Evolutionary conservation across 2,329 filamentous ascomycete species (phyloP).

Genomic region (Trichophyton schoenleinii): DNA sequence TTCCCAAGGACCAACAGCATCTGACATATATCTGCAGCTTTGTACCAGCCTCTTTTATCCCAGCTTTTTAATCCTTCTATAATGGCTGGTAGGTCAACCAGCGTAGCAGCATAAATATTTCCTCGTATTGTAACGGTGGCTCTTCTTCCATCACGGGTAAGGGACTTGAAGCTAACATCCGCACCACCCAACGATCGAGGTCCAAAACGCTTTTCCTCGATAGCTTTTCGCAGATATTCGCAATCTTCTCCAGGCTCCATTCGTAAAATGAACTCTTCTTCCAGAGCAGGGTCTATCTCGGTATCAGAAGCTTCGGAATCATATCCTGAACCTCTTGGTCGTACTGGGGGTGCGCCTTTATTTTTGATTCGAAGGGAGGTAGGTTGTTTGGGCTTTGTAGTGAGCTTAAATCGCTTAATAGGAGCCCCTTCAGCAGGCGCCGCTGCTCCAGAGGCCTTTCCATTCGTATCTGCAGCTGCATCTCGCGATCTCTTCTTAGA

Average conservation of each 20-base stretch:
- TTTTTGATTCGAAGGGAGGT: constrained; percentile 48
- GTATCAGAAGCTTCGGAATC: constrained; percentile 91
- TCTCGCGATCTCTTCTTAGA: constrained; percentile 14
- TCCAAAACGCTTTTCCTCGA: constrained; percentile 67
- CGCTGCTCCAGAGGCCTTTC: constrained; percentile 2
- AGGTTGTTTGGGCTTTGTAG: constrained; percentile 25
- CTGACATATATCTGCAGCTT: constrained; percentile 76
- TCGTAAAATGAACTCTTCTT: constrained; percentile 78
- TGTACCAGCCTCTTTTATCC: constrained; percentile 79
- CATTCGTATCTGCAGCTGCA: neutral
- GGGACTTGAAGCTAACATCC: constrained; percentile 68
- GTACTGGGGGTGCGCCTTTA: constrained; percentile 54
- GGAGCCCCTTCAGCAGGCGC: neutral
- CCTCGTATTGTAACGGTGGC: constrained; percentile 58
- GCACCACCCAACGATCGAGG: constrained; percentile 53
- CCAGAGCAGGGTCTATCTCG: constrained; percentile 74
- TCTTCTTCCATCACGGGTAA: constrained; percentile 56
- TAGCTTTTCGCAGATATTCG: constrained; percentile 64
- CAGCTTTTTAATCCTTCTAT: constrained; percentile 88
- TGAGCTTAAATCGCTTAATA: constrained; percentile 29
- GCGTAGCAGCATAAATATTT: constrained; percentile 59
- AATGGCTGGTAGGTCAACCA: constrained; percentile 77
- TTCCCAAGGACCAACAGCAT: constrained; percentile 69
- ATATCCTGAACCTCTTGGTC: constrained; percentile 76
- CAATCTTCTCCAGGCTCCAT: constrained; percentile 79